These are phyloP conservation scores for Apophysomyces trapeziformis DNA, from an alignment of 371 early-diverging fungal genomes.

Conservation along the genomic window DNA sequence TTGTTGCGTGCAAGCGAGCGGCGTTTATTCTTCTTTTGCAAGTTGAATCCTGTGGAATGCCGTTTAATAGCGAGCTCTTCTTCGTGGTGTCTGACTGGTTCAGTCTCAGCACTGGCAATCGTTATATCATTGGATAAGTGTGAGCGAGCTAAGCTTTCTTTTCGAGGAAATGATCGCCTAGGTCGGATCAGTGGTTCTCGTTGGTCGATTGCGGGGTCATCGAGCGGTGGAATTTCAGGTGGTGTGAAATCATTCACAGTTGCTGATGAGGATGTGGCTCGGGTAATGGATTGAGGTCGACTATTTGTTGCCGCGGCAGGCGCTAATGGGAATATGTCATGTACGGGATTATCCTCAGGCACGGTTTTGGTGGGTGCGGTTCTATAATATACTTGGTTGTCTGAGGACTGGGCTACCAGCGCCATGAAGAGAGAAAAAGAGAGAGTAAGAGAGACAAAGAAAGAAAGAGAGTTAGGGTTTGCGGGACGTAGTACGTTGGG, in stretches of 20 bases:
- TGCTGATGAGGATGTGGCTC: slow-evolving; percentile 4
- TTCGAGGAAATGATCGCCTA: slow-evolving; percentile 4
- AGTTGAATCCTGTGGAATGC: slow-evolving; percentile 26
- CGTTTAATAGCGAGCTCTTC: slow-evolving; percentile 17
- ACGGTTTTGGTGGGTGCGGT: not conserved
- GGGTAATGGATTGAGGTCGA: slow-evolving; percentile 4
- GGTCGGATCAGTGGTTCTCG: not conserved
- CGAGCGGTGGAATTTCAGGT: not conserved
- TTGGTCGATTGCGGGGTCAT: not conserved
- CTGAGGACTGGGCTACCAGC: slow-evolving; percentile 12
- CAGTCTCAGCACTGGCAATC: slow-evolving; percentile 25
- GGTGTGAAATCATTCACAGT: not conserved
- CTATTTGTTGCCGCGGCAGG: not conserved
- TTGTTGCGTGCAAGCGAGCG: slow-evolving; percentile 14
- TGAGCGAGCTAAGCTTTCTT: slow-evolving; percentile 17
- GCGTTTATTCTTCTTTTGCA: slow-evolving; percentile 8
- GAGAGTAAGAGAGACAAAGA: not conserved
- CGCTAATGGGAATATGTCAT: slow-evolving; percentile 4
- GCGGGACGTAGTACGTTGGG: no score
- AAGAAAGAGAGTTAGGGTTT: not conserved
- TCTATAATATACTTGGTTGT: not conserved
- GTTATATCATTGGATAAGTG: slow-evolving; percentile 19
- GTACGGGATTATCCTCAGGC: not conserved
- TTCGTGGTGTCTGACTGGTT: slow-evolving; percentile 22
- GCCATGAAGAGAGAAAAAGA: slow-evolving; percentile 3